Evolutionary conservation across 2,329 filamentous ascomycete genomes (phyloP).

Genomic region (Fusarium nisikadoi): DNA sequence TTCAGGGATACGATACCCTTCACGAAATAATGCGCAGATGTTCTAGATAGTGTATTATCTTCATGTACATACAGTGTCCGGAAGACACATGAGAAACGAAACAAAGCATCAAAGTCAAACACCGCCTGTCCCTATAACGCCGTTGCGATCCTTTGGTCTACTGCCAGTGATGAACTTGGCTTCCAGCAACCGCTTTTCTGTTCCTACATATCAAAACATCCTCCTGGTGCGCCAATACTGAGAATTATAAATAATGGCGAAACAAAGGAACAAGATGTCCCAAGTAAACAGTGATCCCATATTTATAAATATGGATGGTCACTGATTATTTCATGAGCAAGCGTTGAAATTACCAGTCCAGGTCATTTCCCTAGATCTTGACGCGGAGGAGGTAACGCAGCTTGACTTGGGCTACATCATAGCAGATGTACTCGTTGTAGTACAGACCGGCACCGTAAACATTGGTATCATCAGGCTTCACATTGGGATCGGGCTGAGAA

Average conservation of each 20-base stretch:
- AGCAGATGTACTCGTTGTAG: conserved; percentile 81
- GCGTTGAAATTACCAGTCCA: background rate
- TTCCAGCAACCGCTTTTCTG: background rate
- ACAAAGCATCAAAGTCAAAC: background rate
- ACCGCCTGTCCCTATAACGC: background rate
- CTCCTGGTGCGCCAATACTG: background rate
- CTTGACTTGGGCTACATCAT: conserved; percentile 75
- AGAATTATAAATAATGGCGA: background rate
- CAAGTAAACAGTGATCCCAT: background rate
- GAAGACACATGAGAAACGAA: background rate
- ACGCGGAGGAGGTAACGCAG: conserved; percentile 76
- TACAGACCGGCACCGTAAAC: conserved; percentile 59
- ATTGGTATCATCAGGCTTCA: conserved; percentile 60
- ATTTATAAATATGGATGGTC: background rate
- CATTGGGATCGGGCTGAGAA: conserved; percentile 60
- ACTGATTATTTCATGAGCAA: background rate
- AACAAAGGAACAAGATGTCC: background rate
- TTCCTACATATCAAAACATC: background rate
- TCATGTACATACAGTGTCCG: conserved; percentile 4
- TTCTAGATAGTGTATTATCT: conserved; percentile 1
- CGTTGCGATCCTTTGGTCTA: background rate
- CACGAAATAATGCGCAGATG: conserved; percentile 14
- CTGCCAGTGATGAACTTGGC: background rate
- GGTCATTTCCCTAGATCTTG: conserved; percentile 53
- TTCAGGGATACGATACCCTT: conserved; percentile 16